Evolutionary conservation across 371 early-diverging fungal species (phyloP), one percentile per base, ranked within the genome.

Genomic region (Mucor plumbeus): DNA sequence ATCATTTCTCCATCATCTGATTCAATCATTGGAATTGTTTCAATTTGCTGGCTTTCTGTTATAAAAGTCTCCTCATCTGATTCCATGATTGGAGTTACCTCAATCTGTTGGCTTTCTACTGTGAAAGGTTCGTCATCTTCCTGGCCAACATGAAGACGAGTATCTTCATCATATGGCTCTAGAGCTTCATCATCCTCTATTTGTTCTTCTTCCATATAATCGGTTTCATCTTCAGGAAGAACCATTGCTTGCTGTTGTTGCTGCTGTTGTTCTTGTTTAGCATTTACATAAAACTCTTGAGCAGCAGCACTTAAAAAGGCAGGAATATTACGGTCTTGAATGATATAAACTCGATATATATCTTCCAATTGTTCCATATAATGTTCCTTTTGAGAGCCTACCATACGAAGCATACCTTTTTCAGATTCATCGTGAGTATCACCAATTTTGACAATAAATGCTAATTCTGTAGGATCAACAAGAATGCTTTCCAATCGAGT

Each of bases 261-360:
- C n/a, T 59, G 43, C 0, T 13, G 19, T 26, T 26, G 26, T 26
- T 26, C 26, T 15, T 67, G 61, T 47, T 62, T 55, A 13, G 57
- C 47, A 11, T 47, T 21, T 5, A 57, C 44, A 39, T 65, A 64
- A 1, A 90, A 73, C 54, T 88, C 86, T 62, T 91, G 68, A 1
- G 93, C 91, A 7, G 90, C 87, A 15, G 86, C 81, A 53, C 92
- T 90, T 73, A 95, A 69, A 73, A 95, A 93, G 1, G 88, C 93
- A 9, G 94, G 93, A 48, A 93, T 91, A 54, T 87, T 87, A 10
- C 86, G 84, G 10, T 83, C 75, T 64, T 89, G 83, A 47, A 82
- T 78, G 8, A 95, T 81, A 81, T 89, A 93, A 33, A 80, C 82
- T 33, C 85, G 75, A 57, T 91, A 86, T 36, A 81, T 70, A 62